phyloP scores from a whole-genome alignment of 2,329 filamentous ascomycete genomes.

The Chaetothyriales sp. region DNA sequence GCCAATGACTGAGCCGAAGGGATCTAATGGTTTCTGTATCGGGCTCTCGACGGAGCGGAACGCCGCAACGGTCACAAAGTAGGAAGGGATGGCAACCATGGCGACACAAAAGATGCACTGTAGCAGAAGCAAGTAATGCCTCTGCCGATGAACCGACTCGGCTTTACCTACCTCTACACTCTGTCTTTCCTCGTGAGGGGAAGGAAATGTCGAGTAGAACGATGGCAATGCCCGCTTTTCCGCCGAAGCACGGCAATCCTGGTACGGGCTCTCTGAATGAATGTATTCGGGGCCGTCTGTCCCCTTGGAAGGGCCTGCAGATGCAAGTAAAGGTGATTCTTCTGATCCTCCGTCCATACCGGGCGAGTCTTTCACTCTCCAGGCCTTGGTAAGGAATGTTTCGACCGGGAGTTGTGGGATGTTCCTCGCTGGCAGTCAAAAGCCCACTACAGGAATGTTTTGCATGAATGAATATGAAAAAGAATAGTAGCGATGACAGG shows the following conservation, averaged over 20 bases:
- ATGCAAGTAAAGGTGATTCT: background rate
- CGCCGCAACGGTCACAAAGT: slow-evolving; percentile 10
- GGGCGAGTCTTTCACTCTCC: background rate
- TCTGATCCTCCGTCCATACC: background rate
- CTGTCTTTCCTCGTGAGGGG: background rate
- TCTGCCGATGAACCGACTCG: background rate
- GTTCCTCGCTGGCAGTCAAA: background rate
- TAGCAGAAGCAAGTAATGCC: background rate
- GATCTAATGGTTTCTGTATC: background rate
- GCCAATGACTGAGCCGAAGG: slow-evolving; percentile 12
- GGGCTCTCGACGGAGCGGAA: slow-evolving; percentile 2
- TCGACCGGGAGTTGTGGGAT: background rate
- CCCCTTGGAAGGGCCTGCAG: background rate
- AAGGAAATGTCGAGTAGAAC: background rate
- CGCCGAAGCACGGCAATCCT: background rate
- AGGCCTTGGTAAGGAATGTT: background rate
- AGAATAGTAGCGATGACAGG: background rate
- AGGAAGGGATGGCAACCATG: slow-evolving; percentile 14
- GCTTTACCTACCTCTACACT: background rate
- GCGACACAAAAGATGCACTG: background rate
- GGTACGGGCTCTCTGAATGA: background rate
- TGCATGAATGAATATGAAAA: background rate
- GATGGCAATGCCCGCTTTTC: slow-evolving; percentile 3
- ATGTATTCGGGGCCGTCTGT: background rate
- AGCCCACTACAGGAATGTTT: background rate